Evolutionary conservation across 352 stramenopile species (phyloP), one percentile per base, ranked within the genome.

Genomic region (Globisporangium iwayamae): DNA sequence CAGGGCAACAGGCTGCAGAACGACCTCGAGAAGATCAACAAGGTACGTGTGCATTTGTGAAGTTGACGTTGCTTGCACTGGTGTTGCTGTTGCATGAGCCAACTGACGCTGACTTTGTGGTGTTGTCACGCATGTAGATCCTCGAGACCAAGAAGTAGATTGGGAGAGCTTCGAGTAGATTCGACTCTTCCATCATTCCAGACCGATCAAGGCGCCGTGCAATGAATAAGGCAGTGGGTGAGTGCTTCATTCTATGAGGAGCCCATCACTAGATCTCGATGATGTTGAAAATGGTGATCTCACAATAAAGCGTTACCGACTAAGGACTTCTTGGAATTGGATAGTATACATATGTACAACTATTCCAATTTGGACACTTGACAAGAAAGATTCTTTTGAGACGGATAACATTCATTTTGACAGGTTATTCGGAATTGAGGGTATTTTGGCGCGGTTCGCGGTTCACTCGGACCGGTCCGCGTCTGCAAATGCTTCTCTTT

Each of bases 11-110:
- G 86, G 61, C 66, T 91, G 11, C 67, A 79, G 41, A 89, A 76
- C 59, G 83, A 90, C 30, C 72, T 91, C 13, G 75, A 85, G 56
- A 90, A 90, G 74, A 87, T 91, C 62, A 87, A 78, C 62, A 81
- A 90, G 78, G 79, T 91, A 65, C 20, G 70, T 62, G 36, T 22
- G 43, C 0, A 39, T 39, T 39, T n/a, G 13, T n/a, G 41, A 20
- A 47, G 1, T 7, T n/a, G n/a, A 3, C 14, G 41, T 18, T 47
- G 41, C 3, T 38, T 46, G 38, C 55, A 30, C 52, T 73, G 61
- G 52, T 38, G 53, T 46, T 38, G 11, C 18, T 20, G 38, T 14
- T 22, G 25, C 4, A 36, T 10, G 18, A 41, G 16, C 28, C 30
- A 58, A 46, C 52, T 58, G 32, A 58, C 34, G 30, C 8, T 58